Percentiles rank a stretch among this genome's conserved stretches.
phyloP scores from a whole-genome alignment of 352 stramenopile genomes.

The Pythium vanterpoolii region DNA sequence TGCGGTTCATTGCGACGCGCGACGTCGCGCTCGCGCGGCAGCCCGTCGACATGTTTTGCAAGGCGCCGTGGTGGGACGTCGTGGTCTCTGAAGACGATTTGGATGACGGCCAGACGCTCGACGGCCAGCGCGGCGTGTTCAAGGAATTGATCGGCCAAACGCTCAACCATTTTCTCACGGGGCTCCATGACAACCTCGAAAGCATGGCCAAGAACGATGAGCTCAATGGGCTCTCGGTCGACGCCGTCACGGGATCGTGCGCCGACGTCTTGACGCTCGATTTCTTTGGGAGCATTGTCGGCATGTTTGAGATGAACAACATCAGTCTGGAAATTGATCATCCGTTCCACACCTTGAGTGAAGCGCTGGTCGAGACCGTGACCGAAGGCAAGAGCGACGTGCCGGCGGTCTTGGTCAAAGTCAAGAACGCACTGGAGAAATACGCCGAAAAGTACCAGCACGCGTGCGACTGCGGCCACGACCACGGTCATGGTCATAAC shows the following conservation, averaged over 20 bases:
- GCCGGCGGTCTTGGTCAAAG: slow-evolving; percentile 48
- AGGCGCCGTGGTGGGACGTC: slow-evolving; percentile 90
- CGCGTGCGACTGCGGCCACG: slow-evolving; percentile 27
- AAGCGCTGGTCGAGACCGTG: slow-evolving; percentile 52
- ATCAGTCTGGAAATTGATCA: slow-evolving; percentile 92
- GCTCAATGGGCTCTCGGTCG: slow-evolving; percentile 53
- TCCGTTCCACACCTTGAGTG: slow-evolving; percentile 67
- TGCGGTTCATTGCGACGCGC: slow-evolving; percentile 52
- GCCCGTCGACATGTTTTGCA: slow-evolving; percentile 88
- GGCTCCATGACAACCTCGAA: slow-evolving; percentile 52
- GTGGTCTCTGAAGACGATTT: slow-evolving; percentile 65
- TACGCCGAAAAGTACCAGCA: slow-evolving; percentile 65
- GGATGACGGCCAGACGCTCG: slow-evolving; percentile 59
- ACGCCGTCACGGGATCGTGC: slow-evolving; percentile 45
- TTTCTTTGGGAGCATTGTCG: slow-evolving; percentile 88
- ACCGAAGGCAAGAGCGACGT: slow-evolving; percentile 64
- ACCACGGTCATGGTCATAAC: slow-evolving; percentile 30
- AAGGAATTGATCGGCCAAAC: slow-evolving; percentile 57
- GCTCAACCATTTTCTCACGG: slow-evolving; percentile 44
- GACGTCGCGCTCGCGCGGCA: slow-evolving; percentile 47
- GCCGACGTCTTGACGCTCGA: slow-evolving; percentile 64
- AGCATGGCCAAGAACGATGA: slow-evolving; percentile 41
- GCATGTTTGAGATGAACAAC: slow-evolving; percentile 98
- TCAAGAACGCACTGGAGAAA: slow-evolving; percentile 64
- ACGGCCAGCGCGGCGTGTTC: slow-evolving; percentile 66